These are phyloP conservation scores for Mortierella sp. DNA, from an alignment of 371 early-diverging fungal species.

Conservation along the genomic window DNA sequence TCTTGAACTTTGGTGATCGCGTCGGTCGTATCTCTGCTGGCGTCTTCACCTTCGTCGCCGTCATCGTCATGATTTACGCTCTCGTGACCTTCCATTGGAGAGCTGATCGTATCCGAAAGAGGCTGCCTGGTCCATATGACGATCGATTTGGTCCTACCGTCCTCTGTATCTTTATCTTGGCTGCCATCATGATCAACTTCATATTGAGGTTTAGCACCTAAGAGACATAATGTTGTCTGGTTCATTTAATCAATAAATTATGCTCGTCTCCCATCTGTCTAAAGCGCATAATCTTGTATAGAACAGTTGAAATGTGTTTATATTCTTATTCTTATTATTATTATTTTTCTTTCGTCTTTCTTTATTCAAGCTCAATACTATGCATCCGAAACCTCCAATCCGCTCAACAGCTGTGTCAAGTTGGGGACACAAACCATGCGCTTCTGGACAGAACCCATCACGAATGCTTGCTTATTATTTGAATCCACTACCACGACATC, in stretches of 20 bases:
- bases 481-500: constrained; percentile 71
- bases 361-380: constrained; percentile 8
- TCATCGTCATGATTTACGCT: constrained; percentile 81
- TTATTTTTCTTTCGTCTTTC: not conserved
- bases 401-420: constrained; percentile 65
- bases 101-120: constrained; percentile 71
- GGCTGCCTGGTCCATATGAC: constrained; percentile 68
- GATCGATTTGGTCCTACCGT: constrained; percentile 69
- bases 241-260: too few relatives aligned
- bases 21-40: constrained; percentile 81
- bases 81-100: constrained; percentile 88
- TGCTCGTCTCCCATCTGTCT: not conserved
- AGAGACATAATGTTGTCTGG: too few relatives aligned
- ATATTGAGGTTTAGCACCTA: constrained; percentile 31
- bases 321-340: not conserved
- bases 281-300: not conserved
- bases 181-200: constrained; percentile 88
- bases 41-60: constrained; percentile 84
- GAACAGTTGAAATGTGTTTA: not conserved
- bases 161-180: constrained; percentile 64
- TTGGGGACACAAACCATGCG: constrained; percentile 76
- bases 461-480: constrained; percentile 66
- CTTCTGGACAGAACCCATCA: constrained; percentile 74
- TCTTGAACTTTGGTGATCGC: constrained; percentile 84
- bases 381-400: constrained; percentile 49